phyloP scores from a whole-genome alignment of 805 yeast species.

The Groenewaldozyma salmanticensis region DNA sequence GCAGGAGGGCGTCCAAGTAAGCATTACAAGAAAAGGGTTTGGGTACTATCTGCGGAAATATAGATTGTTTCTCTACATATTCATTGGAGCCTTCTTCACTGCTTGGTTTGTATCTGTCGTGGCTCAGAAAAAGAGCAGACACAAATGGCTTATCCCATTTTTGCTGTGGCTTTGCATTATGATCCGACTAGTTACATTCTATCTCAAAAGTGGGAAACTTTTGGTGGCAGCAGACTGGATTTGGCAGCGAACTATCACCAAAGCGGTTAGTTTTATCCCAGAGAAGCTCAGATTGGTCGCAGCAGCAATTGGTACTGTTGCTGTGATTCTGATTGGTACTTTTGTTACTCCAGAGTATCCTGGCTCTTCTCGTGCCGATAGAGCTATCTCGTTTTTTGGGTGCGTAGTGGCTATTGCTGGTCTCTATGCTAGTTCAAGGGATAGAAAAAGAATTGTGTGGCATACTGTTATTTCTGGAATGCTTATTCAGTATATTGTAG shows the following conservation, averaged over 20 bases:
- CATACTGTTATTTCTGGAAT: slow-evolving; percentile 51
- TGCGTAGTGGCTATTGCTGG: slow-evolving; percentile 36
- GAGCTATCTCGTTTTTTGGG: slow-evolving; percentile 52
- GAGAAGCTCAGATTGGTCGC: slow-evolving; percentile 33
- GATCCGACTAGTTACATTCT: slow-evolving; percentile 43
- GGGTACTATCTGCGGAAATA: slow-evolving; percentile 6
- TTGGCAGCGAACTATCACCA: slow-evolving; percentile 23
- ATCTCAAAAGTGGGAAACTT: slow-evolving; percentile 32
- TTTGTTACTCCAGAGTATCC: slow-evolving; percentile 39
- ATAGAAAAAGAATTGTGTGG: slow-evolving; percentile 42
- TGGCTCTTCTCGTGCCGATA: slow-evolving; percentile 39
- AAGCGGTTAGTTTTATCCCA: slow-evolving; percentile 29
- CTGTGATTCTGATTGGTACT: slow-evolving; percentile 44
- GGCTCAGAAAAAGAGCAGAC: slow-evolving; percentile 40
- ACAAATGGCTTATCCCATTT: slow-evolving; percentile 50
- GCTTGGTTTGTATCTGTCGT: slow-evolving; percentile 49
- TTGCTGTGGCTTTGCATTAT: slow-evolving; percentile 41
- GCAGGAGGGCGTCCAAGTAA: slow-evolving; percentile 3
- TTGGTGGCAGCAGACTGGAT: slow-evolving; percentile 24
- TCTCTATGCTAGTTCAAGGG: slow-evolving; percentile 38
- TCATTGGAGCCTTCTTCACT: slow-evolving; percentile 35
- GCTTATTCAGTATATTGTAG: slow-evolving; percentile 50
- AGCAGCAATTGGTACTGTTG: slow-evolving; percentile 38
- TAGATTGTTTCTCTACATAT: slow-evolving; percentile 17
- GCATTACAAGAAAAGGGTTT: background rate